Evolutionary conservation across 345 rosid genomes (phyloP), one percentile per base, ranked within the genome.

Genomic region (Atalantia buxifolia): DNA sequence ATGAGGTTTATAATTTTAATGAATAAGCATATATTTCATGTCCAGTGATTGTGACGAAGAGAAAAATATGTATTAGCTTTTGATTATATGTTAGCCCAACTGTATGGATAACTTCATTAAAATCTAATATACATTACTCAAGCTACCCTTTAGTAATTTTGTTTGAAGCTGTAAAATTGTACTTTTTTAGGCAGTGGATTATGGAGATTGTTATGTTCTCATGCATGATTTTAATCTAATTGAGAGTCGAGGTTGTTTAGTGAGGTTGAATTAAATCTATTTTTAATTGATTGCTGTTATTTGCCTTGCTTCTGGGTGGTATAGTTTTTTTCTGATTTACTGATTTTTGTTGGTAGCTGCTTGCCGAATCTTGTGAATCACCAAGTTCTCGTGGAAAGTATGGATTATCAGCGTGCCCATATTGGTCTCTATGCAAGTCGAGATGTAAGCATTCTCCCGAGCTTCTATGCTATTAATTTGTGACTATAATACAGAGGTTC

Each of bases 351-450:
- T 78, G 78, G 36, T 82, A 97, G 99, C 86, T 97, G 99, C 90
- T 86, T 81, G 16, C 96, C 98, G 9, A 97, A 97, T 86, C 98
- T 94, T 65, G 85, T 83, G 71, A 89, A 82, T 74, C 85, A 89
- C 81, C 99, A 93, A 89, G 98, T 97, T 81, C 87, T 97, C 30
- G 86, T 94, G 76, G 88, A 93, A 68, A 92, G 98, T 88, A 94
- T 97, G 97, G 98, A 97, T 76, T 84, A 91, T 64, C 85, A 83
- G 60, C 90, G 86, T 28, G 85, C 93, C 82, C 98, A 92, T 79
- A 91, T 97, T 28, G 99, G 99, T 83, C 89, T 97, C 13, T 97
- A 89, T 69, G 98, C 99, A 53, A 90, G 85, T 86, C 82, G 72
- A 68, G 99, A 94, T 81, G 99, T 97, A 92, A 92, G 96, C n/a